Evolutionary conservation across 805 yeast species (phyloP).

Genomic region (Myxozyma mucilagina): DNA sequence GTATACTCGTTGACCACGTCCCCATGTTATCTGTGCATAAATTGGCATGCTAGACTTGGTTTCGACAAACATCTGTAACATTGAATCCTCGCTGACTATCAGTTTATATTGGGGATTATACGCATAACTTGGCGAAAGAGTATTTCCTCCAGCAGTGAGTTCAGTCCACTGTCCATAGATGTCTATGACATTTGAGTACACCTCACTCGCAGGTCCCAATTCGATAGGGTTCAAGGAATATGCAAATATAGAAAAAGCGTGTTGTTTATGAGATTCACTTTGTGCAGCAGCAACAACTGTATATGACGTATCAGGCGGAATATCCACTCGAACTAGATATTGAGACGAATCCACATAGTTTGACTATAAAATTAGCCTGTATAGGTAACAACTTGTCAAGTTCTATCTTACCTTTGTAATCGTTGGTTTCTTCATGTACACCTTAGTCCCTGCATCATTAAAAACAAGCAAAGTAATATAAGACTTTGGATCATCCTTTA

Average conservation of each 20-base stretch:
- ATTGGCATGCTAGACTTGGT: constrained; percentile 8
- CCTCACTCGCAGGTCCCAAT: background rate
- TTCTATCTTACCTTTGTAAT: constrained; percentile 5
- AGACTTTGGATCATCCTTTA: constrained; percentile 1
- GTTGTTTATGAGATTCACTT: background rate
- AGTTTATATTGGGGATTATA: constrained; percentile 27
- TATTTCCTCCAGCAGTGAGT: constrained; percentile 28
- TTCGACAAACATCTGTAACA: constrained; percentile 15
- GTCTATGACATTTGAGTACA: background rate
- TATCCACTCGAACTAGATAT: constrained; percentile 9
- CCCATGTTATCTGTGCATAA: constrained; percentile 24
- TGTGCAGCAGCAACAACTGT: constrained; percentile 16
- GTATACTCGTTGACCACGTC: constrained; percentile 17
- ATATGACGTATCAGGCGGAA: constrained; percentile 16
- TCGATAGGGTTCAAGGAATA: constrained; percentile 19
- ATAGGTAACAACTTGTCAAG: background rate
- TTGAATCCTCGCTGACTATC: constrained; percentile 4
- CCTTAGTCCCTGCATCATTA: constrained; percentile 11
- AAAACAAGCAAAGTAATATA: constrained; percentile 20
- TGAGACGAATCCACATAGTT: constrained; percentile 25
- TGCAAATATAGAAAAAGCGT: constrained; percentile 18
- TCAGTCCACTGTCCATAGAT: constrained; percentile 27
- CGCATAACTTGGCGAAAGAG: constrained; percentile 9
- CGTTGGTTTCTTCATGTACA: constrained; percentile 7
- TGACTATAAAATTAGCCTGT: background rate